Evolutionary conservation across 345 rosid genomes (phyloP).

Genomic region (Stellera chamaejasme): DNA sequence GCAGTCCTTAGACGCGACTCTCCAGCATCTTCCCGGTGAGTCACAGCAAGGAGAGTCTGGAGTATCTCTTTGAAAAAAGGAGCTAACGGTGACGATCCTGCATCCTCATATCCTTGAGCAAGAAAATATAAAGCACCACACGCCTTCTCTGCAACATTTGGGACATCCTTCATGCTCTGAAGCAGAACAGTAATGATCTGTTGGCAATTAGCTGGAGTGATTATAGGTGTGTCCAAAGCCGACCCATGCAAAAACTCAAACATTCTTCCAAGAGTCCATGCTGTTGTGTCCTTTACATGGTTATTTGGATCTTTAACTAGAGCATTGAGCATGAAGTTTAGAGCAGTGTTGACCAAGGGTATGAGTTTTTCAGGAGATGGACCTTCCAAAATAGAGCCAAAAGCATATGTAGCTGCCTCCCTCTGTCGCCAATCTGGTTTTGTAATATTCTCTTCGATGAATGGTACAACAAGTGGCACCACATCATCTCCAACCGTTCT

Average conservation of each 20-base stretch:
- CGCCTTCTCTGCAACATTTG: constrained; percentile 13
- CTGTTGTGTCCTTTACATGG: constrained; percentile 48
- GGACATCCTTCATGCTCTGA: constrained; percentile 54
- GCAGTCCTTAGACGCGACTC: constrained; percentile 69
- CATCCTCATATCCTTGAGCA: constrained; percentile 58
- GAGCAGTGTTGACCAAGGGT: constrained; percentile 43
- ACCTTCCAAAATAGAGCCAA: constrained; percentile 64
- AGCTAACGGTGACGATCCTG: constrained; percentile 42
- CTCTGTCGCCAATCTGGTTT: constrained; percentile 66
- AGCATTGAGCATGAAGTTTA: constrained; percentile 58
- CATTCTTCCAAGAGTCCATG: constrained; percentile 71
- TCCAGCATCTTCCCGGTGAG: constrained; percentile 69
- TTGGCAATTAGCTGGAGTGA: constrained; percentile 64
- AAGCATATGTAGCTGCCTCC: constrained; percentile 24
- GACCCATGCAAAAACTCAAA: constrained; percentile 76
- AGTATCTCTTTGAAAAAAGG: constrained; percentile 72
- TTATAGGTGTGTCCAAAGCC: constrained; percentile 46
- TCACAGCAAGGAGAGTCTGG: constrained; percentile 59
- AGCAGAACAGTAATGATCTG: constrained; percentile 65
- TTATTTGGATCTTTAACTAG: constrained; percentile 34
- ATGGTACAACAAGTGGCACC: constrained; percentile 60
- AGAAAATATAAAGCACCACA: constrained; percentile 15
- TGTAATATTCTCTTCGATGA: constrained; percentile 55
- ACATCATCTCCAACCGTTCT: constrained; percentile 59
- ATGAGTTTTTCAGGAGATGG: constrained; percentile 50